phyloP scores from a whole-genome alignment of 257 asterid species.

The Lantana camara region DNA sequence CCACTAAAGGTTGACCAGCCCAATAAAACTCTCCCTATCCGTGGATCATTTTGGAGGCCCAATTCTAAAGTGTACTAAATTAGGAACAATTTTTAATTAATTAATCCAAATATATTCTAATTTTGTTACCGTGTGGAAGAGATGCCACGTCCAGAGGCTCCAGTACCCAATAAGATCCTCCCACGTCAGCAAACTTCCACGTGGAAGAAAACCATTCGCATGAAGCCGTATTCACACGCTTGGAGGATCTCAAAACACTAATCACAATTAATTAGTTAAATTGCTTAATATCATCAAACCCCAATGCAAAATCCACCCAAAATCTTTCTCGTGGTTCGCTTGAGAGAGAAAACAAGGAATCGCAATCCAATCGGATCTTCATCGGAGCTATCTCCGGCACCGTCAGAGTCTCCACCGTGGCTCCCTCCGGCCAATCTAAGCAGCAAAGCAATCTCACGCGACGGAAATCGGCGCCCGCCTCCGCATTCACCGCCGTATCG shows the following conservation, averaged over 20 bases:
- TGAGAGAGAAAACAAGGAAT: slow-evolving; percentile 22
- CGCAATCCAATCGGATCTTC: slow-evolving; percentile 25
- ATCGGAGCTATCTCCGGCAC: slow-evolving; percentile 55
- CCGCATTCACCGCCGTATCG: slow-evolving; percentile 35
- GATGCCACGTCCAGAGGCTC: not conserved
- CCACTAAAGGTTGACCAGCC: too few species aligned
- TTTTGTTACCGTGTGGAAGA: too few species aligned
- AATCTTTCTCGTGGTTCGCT: not conserved
- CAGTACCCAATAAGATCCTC: slow-evolving; percentile 12
- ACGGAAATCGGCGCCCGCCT: slow-evolving; percentile 60
- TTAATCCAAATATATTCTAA: too few species aligned
- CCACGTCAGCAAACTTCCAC: slow-evolving; percentile 44
- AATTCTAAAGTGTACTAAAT: too few species aligned
- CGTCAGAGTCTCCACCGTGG: slow-evolving; percentile 59
- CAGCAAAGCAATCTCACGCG: slow-evolving; percentile 59
- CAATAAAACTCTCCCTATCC: too few species aligned
- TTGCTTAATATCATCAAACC: not conserved
- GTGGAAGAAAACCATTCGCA: slow-evolving; percentile 44
- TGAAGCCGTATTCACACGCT: slow-evolving; percentile 16
- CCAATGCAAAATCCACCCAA: not conserved
- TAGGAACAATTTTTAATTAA: too few species aligned
- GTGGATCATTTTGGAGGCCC: too few species aligned
- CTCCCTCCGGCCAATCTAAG: slow-evolving; percentile 64
- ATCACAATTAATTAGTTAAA: not conserved
- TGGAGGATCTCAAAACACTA: slow-evolving; percentile 17